A percentile compares a stretch with the other conserved stretches of the same genome.
Evolutionary conservation across 805 yeast genomes (phyloP).

Genomic region (Kluyveromyces siamensis): DNA sequence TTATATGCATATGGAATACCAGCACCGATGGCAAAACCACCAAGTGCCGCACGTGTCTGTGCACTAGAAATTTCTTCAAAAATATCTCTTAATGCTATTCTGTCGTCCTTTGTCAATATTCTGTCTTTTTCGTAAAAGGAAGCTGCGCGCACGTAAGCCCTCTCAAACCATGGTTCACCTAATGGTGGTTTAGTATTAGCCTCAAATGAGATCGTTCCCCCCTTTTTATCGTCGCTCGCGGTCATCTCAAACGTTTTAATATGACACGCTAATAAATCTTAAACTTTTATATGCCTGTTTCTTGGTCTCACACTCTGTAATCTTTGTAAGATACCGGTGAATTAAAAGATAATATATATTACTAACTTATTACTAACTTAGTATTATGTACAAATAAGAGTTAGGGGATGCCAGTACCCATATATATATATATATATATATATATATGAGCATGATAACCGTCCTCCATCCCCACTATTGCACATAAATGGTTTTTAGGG

Average conservation of each 20-base stretch:
- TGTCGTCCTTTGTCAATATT: constrained; percentile 31
- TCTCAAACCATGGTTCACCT: constrained; percentile 25
- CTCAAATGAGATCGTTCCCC: not conserved
- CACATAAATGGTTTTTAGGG: too few species aligned
- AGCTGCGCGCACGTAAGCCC: constrained; percentile 36
- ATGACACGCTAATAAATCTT: not conserved
- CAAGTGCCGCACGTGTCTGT: constrained; percentile 32
- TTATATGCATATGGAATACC: constrained; percentile 35
- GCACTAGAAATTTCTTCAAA: constrained; percentile 30
- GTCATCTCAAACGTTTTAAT: not conserved
- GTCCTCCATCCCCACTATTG: too few species aligned
- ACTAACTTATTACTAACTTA: too few species aligned
- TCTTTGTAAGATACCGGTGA: too few species aligned
- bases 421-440: too few species aligned
- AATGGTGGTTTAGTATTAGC: not conserved
- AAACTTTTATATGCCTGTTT: too few species aligned
- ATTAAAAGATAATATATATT: too few species aligned
- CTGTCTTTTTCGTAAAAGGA: constrained; percentile 43
- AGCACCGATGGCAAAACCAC: constrained; percentile 34
- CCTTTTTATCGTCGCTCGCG: not conserved
- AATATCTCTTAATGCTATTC: constrained; percentile 33
- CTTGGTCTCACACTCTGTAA: too few species aligned
- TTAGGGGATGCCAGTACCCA: too few species aligned
- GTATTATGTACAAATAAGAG: too few species aligned
- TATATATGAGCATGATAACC: too few species aligned